These are phyloP conservation scores for Monosporascus sp. DNA, from an alignment of 2,329 filamentous ascomycete genomes.

Conservation along the genomic window DNA sequence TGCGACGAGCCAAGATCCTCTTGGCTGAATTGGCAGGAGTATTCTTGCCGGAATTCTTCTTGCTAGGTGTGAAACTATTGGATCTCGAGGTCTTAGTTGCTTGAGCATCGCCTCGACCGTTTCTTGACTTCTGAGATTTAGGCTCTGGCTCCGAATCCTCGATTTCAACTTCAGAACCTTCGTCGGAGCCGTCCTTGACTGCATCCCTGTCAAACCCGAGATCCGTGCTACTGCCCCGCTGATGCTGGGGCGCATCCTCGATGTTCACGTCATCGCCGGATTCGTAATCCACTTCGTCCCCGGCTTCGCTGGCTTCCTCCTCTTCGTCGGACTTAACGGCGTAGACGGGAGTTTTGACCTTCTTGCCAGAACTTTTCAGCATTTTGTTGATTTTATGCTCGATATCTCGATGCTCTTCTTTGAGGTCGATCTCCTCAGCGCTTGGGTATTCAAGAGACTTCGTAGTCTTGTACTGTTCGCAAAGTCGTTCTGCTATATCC, in stretches of 20 bases:
- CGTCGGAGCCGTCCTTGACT: not conserved
- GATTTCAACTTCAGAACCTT: conserved; percentile 8
- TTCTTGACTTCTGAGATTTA: not conserved
- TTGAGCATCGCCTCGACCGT: not conserved
- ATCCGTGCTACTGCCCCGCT: conserved; percentile 11
- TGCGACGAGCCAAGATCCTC: not conserved
- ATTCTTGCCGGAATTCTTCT: not conserved
- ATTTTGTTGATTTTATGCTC: conserved; percentile 19
- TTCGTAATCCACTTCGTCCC: not conserved
- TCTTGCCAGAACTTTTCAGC: conserved; percentile 3
- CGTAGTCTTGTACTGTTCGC: conserved; percentile 15
- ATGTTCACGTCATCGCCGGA: not conserved
- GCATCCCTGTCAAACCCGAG: conserved; percentile 7
- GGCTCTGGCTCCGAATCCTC: conserved; percentile 16
- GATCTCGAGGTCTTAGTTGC: conserved; percentile 2
- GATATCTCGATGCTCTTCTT: conserved; percentile 19
- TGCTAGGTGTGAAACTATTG: not conserved
- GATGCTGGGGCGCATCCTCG: conserved; percentile 1
- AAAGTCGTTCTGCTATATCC: conserved; percentile 15
- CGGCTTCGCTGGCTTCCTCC: conserved; percentile 7
- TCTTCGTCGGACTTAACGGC: conserved; percentile 17
- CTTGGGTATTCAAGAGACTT: conserved; percentile 15
- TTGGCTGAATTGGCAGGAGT: conserved; percentile 3
- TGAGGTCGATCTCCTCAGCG: conserved; percentile 13
- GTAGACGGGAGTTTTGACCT: conserved; percentile 11